phyloP scores from a whole-genome alignment of 2,329 filamentous ascomycete genomes.

The Exophiala sideris region DNA sequence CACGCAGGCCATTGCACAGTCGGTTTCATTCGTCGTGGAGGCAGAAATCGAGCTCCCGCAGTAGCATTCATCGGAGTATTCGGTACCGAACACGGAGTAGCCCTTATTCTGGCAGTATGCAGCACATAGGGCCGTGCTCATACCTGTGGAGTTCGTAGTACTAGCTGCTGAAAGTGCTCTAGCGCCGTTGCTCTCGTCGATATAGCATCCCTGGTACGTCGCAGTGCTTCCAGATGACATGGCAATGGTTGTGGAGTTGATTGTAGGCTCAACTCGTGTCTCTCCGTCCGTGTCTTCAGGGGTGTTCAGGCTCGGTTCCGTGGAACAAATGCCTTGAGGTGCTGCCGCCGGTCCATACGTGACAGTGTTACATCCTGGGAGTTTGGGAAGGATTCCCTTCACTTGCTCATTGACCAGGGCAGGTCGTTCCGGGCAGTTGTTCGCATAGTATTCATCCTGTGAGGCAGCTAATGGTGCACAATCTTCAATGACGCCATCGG shows the following conservation, averaged over 20 bases:
- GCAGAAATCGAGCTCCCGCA: slow-evolving; percentile 30
- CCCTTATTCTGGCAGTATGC: slow-evolving; percentile 21
- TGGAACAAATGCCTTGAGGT: slow-evolving; percentile 13
- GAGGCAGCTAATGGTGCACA: slow-evolving; percentile 14
- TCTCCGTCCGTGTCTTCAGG: slow-evolving; percentile 1
- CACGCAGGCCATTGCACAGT: slow-evolving; percentile 24
- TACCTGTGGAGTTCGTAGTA: slow-evolving; percentile 45
- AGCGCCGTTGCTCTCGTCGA: slow-evolving; percentile 30
- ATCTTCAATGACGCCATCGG: slow-evolving; percentile 2
- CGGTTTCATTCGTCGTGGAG: slow-evolving; percentile 2
- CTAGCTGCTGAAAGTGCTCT: slow-evolving; percentile 32
- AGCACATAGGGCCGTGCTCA: slow-evolving; percentile 29
- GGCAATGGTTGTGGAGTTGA: background rate
- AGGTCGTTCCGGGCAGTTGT: slow-evolving; percentile 17
- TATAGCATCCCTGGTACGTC: slow-evolving; percentile 40
- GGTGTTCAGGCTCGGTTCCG: slow-evolving; percentile 1
- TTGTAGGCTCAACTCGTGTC: background rate
- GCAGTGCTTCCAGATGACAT: slow-evolving; percentile 4
- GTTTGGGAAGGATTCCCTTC: slow-evolving; percentile 13
- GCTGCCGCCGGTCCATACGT: slow-evolving; percentile 33
- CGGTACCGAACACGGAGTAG: slow-evolving; percentile 37
- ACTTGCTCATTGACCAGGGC: slow-evolving; percentile 32
- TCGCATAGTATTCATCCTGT: slow-evolving; percentile 3
- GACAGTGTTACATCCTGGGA: slow-evolving; percentile 27
- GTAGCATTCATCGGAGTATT: slow-evolving; percentile 38